Base-by-base conservation (phyloP, 2,329 filamentous ascomycete genomes). In the Cladosporium sp. region DNA sequence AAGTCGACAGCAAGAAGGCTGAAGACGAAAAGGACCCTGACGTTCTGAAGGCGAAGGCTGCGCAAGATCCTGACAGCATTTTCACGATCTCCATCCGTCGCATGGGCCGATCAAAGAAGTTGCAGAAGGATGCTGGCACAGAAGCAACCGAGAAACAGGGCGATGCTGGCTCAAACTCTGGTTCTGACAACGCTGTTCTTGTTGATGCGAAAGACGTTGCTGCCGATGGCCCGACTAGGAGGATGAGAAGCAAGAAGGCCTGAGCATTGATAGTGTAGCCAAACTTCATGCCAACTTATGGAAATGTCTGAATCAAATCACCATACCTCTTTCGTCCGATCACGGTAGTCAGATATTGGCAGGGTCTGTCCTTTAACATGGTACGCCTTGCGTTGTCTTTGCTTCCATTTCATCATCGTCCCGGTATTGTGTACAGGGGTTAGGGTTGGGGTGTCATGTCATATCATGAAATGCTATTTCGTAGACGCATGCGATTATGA, bases 21-120 rank as follows among this genome's bases (percentile, higher is more conserved):
- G 74, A 75, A 26, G 72, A 75, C 4, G 62, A 68, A 32, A 59
- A 65, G 15, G 68, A 67, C 28, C 18, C 51, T 24, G 47, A 64
- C n/a, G 12, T 21, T 3, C 44, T 59, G 32, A 51, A 67, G 12
- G 44, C 44, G 8, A 66, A 68, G n/a, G 55, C 64, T 30, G 51
- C 30, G 6, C 55, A 65, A 24, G 51, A 52, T 21, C 62, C 65
- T 21, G 66, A 67, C 26, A 60, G 60, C 38, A 64, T 67, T 41
- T 38, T 68, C 24, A 30, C 54, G 32, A 54, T 64, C 59, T 65
- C 65, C 7, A 65, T 68, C 51, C 54, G 52, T n/a, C 65, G 58
- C 24, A 57, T 60, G 32, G 52, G 57, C 15, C 61, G 61, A 14
- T 49, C 51, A 10, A 38, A 41, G 28, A 18, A 49, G 15, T 26